Conservation (phyloP, 1,284 basidiomycete species). For the Apiotrichum siamense region DNA sequence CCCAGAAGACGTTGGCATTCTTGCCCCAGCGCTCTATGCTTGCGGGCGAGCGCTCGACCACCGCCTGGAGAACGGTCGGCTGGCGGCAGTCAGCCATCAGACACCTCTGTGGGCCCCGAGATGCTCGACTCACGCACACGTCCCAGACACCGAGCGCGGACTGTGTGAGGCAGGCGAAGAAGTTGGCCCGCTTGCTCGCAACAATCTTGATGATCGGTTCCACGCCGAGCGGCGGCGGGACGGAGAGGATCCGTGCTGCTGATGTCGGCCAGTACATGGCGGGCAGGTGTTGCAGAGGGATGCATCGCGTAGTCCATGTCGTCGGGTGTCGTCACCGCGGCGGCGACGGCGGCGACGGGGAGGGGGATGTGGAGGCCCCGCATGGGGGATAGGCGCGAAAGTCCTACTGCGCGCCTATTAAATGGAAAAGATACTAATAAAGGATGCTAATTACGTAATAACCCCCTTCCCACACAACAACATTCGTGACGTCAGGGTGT, state of each 20-base stretch:
- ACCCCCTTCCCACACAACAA: too few relatives aligned
- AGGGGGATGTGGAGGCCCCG: too few relatives aligned
- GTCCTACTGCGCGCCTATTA: too few relatives aligned
- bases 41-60: slow-evolving; percentile 64
- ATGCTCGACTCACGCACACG: slow-evolving; percentile 62
- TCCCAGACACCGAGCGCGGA: slow-evolving; percentile 70
- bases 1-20: slow-evolving; percentile 68
- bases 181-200: slow-evolving; percentile 64
- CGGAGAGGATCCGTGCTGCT: slow-evolving; percentile 27
- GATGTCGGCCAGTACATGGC: slow-evolving; percentile 47
- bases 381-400: too few relatives aligned
- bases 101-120: too few relatives aligned
- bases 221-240: slow-evolving; percentile 23
- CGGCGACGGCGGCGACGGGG: too few relatives aligned
- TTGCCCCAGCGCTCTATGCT: slow-evolving; percentile 75
- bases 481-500: too few relatives aligned
- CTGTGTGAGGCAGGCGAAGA: slow-evolving; percentile 68
- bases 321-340: too few relatives aligned
- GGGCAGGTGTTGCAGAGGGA: too few relatives aligned
- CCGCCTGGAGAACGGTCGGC: slow-evolving; percentile 72
- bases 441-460: too few relatives aligned
- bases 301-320: too few relatives aligned
- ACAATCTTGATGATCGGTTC: slow-evolving; percentile 58
- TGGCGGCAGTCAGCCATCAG: slow-evolving; percentile 37
- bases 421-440: too few relatives aligned